phyloP scores from a whole-genome alignment of 2,329 filamentous ascomycete species.

The Exserohilum turcica region DNA sequence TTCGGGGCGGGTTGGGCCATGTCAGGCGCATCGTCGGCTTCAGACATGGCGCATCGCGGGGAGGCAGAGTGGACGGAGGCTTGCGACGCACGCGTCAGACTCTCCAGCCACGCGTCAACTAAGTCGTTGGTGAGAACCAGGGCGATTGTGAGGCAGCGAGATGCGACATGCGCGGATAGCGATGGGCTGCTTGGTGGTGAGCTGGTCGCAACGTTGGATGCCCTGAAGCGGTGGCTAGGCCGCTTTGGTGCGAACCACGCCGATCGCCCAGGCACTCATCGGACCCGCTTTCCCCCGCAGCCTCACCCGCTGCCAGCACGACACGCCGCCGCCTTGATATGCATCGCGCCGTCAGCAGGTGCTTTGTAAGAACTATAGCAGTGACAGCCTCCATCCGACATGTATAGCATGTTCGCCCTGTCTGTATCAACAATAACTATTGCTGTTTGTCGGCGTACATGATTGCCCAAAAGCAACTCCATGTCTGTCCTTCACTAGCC shows the following conservation, averaged over 20 bases:
- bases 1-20: conserved; percentile 55
- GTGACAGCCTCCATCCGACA: no score
- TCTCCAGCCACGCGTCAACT: conserved; percentile 48
- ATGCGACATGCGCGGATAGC: conserved; percentile 17
- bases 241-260: conserved; percentile 3
- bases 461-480: no score
- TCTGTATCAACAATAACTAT: no score
- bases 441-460: no score
- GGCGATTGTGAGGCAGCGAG: conserved; percentile 30
- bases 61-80: conserved; percentile 34
- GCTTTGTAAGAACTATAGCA: not conserved
- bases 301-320: not conserved
- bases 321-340: no score
- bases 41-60: conserved; percentile 47
- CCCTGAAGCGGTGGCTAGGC: conserved; percentile 14
- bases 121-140: conserved; percentile 35
- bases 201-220: conserved; percentile 15
- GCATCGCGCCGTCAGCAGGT: no score
- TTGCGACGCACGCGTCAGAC: conserved; percentile 46
- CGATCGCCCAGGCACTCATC: conserved; percentile 10
- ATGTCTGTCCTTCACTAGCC: not conserved
- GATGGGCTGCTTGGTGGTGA: conserved; percentile 14
- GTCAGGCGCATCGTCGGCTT: conserved; percentile 40
- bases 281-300: not conserved
- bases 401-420: no score